Percentiles rank a stretch among this genome's conserved stretches.
Conservation (phyloP, 2,329 filamentous ascomycete genomes). For the Tricladium varicosporioides region DNA sequence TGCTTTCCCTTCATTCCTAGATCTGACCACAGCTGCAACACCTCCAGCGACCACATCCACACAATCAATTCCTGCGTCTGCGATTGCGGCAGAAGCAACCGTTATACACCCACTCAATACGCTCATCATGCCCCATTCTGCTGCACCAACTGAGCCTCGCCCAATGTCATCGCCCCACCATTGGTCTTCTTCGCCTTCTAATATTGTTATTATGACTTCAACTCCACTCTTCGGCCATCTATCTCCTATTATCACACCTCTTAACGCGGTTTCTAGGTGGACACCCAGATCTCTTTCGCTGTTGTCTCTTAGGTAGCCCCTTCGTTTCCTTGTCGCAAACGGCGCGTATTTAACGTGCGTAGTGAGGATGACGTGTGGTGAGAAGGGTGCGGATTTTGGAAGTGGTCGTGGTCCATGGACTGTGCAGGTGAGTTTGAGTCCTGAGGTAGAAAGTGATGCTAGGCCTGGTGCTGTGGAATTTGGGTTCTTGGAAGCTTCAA, state of each 20-base stretch:
- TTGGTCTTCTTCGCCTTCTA: conserved; percentile 86
- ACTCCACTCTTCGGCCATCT: conserved; percentile 98
- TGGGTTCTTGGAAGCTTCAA: conserved; percentile 46
- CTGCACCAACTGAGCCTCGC: conserved; percentile 51
- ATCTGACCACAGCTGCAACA: conserved; percentile 73
- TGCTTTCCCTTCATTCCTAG: conserved; percentile 34
- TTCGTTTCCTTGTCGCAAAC: conserved; percentile 79
- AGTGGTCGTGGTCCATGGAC: conserved; percentile 92
- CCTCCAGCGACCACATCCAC: conserved; percentile 88
- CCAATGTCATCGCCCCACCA: conserved; percentile 58
- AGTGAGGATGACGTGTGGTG: conserved; percentile 84
- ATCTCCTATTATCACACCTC: conserved; percentile 87
- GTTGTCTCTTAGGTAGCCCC: conserved; percentile 82
- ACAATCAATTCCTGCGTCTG: conserved; percentile 93
- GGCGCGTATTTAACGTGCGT: conserved; percentile 97
- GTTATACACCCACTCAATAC: conserved; percentile 90
- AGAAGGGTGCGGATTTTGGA: conserved; percentile 86
- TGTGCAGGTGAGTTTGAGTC: conserved; percentile 87
- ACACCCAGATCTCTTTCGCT: conserved; percentile 86
- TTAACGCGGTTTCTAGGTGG: conserved; percentile 85
- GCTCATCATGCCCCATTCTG: conserved; percentile 86
- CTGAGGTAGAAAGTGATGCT: conserved; percentile 44
- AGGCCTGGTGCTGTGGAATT: conserved; percentile 49
- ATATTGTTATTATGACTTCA: conserved; percentile 89
- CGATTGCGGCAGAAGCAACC: conserved; percentile 86